phyloP scores from a whole-genome alignment of 805 yeast species.

The Saccharomycopsis lassenensis region DNA sequence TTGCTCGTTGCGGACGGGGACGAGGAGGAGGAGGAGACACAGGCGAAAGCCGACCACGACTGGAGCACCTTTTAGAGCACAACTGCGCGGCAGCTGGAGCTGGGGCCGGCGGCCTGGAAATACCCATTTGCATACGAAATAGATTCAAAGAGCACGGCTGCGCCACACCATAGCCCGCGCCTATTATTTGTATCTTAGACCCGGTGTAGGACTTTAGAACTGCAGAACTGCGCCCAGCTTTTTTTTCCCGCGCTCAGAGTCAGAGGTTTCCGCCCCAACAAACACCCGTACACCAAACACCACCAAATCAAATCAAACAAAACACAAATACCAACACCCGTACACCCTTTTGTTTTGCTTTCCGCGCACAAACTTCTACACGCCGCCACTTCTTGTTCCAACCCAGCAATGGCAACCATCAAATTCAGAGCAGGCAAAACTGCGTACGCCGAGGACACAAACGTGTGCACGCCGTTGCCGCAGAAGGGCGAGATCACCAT shows the following conservation, averaged over 20 bases:
- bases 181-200: background rate
- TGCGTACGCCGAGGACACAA: slow-evolving; percentile 45
- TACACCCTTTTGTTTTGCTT: no score
- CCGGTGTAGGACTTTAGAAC: background rate
- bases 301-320: slow-evolving; percentile 1
- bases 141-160: background rate
- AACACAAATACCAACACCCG: no score
- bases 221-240: background rate
- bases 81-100: no score
- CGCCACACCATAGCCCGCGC: background rate
- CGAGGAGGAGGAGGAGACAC: slow-evolving; percentile 4
- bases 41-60: slow-evolving; percentile 14
- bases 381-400: no score
- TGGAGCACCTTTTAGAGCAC: slow-evolving; percentile 18
- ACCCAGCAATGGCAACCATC: no score
- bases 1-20: slow-evolving; percentile 1
- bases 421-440: slow-evolving; percentile 76
- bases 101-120: background rate
- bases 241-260: background rate
- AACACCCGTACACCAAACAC: background rate
- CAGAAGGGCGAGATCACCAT: slow-evolving; percentile 58
- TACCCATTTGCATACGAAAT: background rate
- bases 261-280: background rate
- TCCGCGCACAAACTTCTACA: no score
- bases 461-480: slow-evolving; percentile 58